Percentiles rank a stretch among this genome's conserved stretches.
These are phyloP conservation scores for Clitopilus hobsonii DNA, from an alignment of 768 basidiomycete species.

Conservation along the genomic window DNA sequence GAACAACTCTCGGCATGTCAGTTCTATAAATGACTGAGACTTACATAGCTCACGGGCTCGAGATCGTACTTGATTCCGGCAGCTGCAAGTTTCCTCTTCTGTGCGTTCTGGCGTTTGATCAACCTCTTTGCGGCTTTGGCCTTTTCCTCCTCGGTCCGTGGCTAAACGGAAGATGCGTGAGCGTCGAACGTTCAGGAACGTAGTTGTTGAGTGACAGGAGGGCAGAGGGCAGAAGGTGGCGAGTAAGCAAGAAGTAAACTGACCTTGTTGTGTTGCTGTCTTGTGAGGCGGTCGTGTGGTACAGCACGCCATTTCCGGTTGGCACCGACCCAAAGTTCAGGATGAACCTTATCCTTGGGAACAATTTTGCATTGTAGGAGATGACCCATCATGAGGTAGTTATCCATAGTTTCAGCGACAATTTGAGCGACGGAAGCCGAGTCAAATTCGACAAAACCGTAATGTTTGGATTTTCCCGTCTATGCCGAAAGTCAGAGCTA, in stretches of 20 bases:
- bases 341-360: slow-evolving; percentile 86
- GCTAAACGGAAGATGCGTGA: slow-evolving; percentile 32
- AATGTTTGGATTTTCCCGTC: slow-evolving; percentile 97
- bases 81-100: slow-evolving; percentile 74
- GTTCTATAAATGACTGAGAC: slow-evolving; percentile 28
- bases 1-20: background rate
- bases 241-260: background rate
- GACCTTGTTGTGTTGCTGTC: slow-evolving; percentile 83
- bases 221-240: background rate
- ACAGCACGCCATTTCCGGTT: slow-evolving; percentile 86
- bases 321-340: slow-evolving; percentile 94
- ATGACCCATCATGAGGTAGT: slow-evolving; percentile 93
- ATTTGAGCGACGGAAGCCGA: slow-evolving; percentile 88
- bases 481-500: slow-evolving; percentile 22
- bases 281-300: slow-evolving; percentile 66
- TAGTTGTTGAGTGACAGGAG: background rate
- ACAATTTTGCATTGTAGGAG: slow-evolving; percentile 88
- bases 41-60: slow-evolving; percentile 75
- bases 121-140: slow-evolving; percentile 61
- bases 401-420: slow-evolving; percentile 98
- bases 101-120: slow-evolving; percentile 69
- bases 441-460: slow-evolving; percentile 93
- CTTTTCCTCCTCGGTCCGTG: slow-evolving; percentile 70
- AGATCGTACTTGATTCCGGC: slow-evolving; percentile 88
- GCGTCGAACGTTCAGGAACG: background rate